Percentiles rank a stretch among this genome's conserved stretches.
Evolutionary conservation across 345 rosid genomes (phyloP).

Genomic region (Turritis glabra): DNA sequence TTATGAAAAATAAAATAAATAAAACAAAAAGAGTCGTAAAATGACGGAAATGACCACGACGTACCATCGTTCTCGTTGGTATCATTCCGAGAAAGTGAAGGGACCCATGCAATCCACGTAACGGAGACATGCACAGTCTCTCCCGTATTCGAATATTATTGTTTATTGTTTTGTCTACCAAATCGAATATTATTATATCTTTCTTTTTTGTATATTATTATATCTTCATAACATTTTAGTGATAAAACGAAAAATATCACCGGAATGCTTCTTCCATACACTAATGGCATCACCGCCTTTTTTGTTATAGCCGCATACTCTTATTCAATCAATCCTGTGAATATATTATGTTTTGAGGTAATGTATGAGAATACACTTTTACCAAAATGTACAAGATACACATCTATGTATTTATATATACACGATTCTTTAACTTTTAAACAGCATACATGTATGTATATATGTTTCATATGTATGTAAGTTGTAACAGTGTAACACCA

Average conservation of each 20-base stretch:
- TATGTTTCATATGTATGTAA: too few relatives aligned
- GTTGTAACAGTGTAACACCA: slow-evolving; percentile 4
- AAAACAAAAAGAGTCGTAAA: background rate
- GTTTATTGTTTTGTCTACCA: slow-evolving; percentile 4
- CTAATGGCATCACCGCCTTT: slow-evolving; percentile 17
- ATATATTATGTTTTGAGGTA: background rate
- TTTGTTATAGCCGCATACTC: slow-evolving; percentile 2
- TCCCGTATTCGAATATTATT: slow-evolving; percentile 30
- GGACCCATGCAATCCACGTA: slow-evolving; percentile 66
- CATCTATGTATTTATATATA: background rate
- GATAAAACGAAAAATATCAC: slow-evolving; percentile 21
- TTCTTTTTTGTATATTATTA: background rate
- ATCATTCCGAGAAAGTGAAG: slow-evolving; percentile 32
- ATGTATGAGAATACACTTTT: background rate
- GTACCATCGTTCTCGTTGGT: slow-evolving; percentile 31
- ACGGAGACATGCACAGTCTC: slow-evolving; percentile 48
- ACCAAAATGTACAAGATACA: background rate
- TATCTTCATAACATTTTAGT: background rate
- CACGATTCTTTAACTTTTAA: background rate
- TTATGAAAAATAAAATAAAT: background rate
- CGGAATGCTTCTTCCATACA: slow-evolving; percentile 7
- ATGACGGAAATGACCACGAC: slow-evolving; percentile 36
- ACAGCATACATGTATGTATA: background rate
- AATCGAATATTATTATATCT: background rate
- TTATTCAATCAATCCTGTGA: background rate